Percentiles rank a stretch among this genome's conserved stretches.
phyloP scores from a whole-genome alignment of 2,329 filamentous ascomycete genomes.

The Verticillium albo-atrum region DNA sequence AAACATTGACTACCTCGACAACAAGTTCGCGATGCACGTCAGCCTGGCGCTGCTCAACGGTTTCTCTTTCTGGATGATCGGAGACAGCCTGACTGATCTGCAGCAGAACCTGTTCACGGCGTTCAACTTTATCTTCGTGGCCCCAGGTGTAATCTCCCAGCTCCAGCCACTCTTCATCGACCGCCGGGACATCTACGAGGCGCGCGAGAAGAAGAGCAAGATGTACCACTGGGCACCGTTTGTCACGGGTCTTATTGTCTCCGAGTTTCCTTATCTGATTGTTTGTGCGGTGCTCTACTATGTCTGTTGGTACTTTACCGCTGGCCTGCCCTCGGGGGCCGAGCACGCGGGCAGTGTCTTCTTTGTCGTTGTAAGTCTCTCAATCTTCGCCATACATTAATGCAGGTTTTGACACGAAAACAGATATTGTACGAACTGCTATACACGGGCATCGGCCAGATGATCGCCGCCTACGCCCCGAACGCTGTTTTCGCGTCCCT shows the following conservation, averaged over 20 bases:
- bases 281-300: conserved; percentile 40
- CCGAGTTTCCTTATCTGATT: conserved; percentile 41
- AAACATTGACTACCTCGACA: conserved; percentile 23
- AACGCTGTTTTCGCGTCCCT: conserved; percentile 45
- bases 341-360: conserved; percentile 30
- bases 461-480: conserved; percentile 43
- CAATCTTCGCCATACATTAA: conserved; percentile 15
- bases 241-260: conserved; percentile 37
- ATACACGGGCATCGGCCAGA: conserved; percentile 36
- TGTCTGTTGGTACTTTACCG: conserved; percentile 38
- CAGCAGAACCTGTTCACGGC: conserved; percentile 34
- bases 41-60: conserved; percentile 41
- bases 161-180: conserved; percentile 45
- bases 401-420: conserved; percentile 9
- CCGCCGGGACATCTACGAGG: conserved; percentile 43
- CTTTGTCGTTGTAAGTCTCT: conserved; percentile 27
- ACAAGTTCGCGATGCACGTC: conserved; percentile 32
- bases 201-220: conserved; percentile 45
- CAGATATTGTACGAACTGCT: conserved; percentile 28
- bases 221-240: conserved; percentile 46
- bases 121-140: conserved; percentile 50
- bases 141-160: conserved; percentile 41
- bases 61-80: conserved; percentile 45
- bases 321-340: conserved; percentile 27
- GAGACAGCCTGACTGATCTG: conserved; percentile 31